Conservation (phyloP, 495 filamentous ascomycete genomes). For the Astrocystis sublimbata region DNA sequence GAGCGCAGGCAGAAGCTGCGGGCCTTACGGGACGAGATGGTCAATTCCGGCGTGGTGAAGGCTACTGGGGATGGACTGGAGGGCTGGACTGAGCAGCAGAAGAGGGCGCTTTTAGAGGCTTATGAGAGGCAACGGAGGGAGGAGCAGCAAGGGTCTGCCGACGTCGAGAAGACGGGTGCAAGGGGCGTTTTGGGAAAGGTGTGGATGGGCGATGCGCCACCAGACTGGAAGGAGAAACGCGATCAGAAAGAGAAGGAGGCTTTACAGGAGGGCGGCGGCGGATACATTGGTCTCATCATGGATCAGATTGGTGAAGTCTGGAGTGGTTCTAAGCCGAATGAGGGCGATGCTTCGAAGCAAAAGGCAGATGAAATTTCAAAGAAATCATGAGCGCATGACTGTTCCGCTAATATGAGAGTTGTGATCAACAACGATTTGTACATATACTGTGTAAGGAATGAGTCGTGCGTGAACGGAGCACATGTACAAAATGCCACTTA, state of each 20-base stretch:
- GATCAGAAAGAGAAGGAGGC: slow-evolving; percentile 69
- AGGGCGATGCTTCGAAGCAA: slow-evolving; percentile 21
- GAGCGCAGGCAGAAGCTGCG: slow-evolving; percentile 40
- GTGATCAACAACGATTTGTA: slow-evolving; percentile 9
- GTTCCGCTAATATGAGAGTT: background rate
- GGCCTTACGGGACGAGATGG: slow-evolving; percentile 37
- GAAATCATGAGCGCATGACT: slow-evolving; percentile 16
- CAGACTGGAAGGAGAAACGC: slow-evolving; percentile 73
- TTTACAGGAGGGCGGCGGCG: slow-evolving; percentile 69
- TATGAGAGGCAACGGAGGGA: slow-evolving; percentile 24
- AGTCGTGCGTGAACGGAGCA: slow-evolving; percentile 5
- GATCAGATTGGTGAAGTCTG: slow-evolving; percentile 85
- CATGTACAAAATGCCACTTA: slow-evolving; percentile 5
- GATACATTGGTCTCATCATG: slow-evolving; percentile 78
- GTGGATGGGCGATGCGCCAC: slow-evolving; percentile 65
- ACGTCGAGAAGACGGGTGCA: slow-evolving; percentile 35
- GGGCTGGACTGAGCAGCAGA: slow-evolving; percentile 27
- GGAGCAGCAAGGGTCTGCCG: background rate
- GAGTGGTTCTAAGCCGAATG: slow-evolving; percentile 51
- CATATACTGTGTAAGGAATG: slow-evolving; percentile 18
- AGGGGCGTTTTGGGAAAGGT: slow-evolving; percentile 51
- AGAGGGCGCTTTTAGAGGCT: slow-evolving; percentile 22
- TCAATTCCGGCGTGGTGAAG: slow-evolving; percentile 29
- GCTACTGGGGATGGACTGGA: slow-evolving; percentile 19
- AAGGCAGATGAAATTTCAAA: slow-evolving; percentile 34